phyloP scores from a whole-genome alignment of 805 yeast genomes.

The Yarrowia porcina region DNA sequence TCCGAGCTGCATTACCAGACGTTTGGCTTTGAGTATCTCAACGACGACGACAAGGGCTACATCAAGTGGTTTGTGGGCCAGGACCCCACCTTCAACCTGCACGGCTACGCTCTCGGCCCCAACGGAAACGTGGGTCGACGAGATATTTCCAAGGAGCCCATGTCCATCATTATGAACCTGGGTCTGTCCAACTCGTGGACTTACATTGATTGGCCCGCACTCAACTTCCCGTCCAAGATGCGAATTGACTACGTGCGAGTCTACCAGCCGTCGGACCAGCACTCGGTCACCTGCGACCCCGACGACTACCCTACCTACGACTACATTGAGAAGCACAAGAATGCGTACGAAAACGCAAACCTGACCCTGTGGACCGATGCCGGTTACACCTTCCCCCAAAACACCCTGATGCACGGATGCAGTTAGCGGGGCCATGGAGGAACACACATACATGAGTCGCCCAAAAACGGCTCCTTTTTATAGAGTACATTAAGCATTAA shows the following conservation, averaged over 20 bases:
- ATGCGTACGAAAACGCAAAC: slow-evolving; percentile 68
- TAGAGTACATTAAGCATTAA: slow-evolving; percentile 22
- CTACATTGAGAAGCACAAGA: slow-evolving; percentile 67
- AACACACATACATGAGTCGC: slow-evolving; percentile 1
- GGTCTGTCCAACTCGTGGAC: slow-evolving; percentile 94
- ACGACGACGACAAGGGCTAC: slow-evolving; percentile 69
- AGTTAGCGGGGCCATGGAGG: neutral
- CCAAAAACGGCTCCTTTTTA: slow-evolving; percentile 14
- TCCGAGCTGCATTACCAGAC: slow-evolving; percentile 54
- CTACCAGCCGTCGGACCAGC: slow-evolving; percentile 74
- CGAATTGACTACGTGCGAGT: slow-evolving; percentile 81
- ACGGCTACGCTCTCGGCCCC: slow-evolving; percentile 75
- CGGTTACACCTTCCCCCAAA: slow-evolving; percentile 69
- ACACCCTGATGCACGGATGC: slow-evolving; percentile 47
- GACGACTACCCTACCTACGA: slow-evolving; percentile 76
- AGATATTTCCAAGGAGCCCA: slow-evolving; percentile 81
- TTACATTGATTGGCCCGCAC: slow-evolving; percentile 79
- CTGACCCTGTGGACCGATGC: slow-evolving; percentile 71
- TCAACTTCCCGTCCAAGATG: slow-evolving; percentile 75
- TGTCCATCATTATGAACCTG: slow-evolving; percentile 81
- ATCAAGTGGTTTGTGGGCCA: slow-evolving; percentile 84
- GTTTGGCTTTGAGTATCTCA: slow-evolving; percentile 73
- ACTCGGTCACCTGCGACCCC: slow-evolving; percentile 81
- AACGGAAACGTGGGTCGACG: slow-evolving; percentile 89
- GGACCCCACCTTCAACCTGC: slow-evolving; percentile 68